Evolutionary conservation across 441 rosid genomes (phyloP), one percentile per base, ranked within the genome.

Genomic region (Populus trichocarpa): DNA sequence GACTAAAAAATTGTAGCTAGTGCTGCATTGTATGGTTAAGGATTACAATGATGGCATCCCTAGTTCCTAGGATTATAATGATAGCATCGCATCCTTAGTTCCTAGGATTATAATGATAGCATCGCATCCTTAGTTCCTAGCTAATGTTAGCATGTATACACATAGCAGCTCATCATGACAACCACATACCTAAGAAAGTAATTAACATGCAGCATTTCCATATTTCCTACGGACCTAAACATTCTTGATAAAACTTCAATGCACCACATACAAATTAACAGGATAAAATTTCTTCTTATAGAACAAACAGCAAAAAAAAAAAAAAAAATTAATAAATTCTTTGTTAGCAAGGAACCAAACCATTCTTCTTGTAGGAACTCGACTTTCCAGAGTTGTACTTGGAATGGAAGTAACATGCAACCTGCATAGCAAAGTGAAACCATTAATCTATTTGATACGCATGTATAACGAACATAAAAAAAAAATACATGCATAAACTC

Each of bases 391-490:
- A 86, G 87, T 86, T 89, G 86, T 89, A 93, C 85, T 80, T 90
- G 75, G 89, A 53, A 84, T 92, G 98, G 70, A 92, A 84, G 81
- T 71, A 87, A 84, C 98, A 93, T 5, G 98, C 86, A 70, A 92
- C 23, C 98, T 93, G 76, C 76, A 83, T 0, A 67, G 30, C 22
- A 38, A 42, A 23, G 9, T 73, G 65, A 69, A 70, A 20, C 36
- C 77, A 46, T 46, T 16, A 63, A 53, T 20, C 32, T 30, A 30
- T 30, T 30, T 30, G 32, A 30, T 30, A 30, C 32, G 32, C 32
- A 30, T 3, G 3, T 30, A 30, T 30, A 30, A 30, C 32, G 32
- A 30, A 30, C 32, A 30, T 3, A 3, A 30, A 30, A 30, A 30
- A 30, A 30, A 5, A 20, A 13, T 26, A 42, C 13, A 28, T 30